A percentile compares a stretch with the other conserved stretches of the same genome.
These are phyloP conservation scores for Salix dunnii DNA, from an alignment of 345 rosid genomes.

Conservation along the genomic window DNA sequence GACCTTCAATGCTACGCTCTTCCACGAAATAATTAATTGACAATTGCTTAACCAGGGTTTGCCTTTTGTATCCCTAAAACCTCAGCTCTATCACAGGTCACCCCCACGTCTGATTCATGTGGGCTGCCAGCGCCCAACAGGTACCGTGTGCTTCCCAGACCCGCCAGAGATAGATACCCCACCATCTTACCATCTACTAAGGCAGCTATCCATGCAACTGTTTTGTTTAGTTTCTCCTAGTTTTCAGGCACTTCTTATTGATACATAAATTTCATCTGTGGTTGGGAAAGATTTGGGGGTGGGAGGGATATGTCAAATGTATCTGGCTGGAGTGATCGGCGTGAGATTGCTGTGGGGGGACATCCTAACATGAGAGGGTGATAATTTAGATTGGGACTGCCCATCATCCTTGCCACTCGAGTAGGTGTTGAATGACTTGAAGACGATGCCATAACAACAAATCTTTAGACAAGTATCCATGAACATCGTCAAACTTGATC, in stretches of 20 bases:
- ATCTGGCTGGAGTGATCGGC: background rate
- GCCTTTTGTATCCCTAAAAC: background rate
- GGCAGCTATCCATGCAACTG: background rate
- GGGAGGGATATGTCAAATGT: background rate
- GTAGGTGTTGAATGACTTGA: conserved; percentile 16
- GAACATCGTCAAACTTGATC: background rate
- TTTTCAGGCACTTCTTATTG: background rate
- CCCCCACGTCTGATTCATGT: background rate
- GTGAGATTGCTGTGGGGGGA: conserved; percentile 15
- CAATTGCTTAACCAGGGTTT: background rate
- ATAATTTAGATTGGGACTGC: conserved; percentile 9
- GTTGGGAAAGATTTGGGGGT: background rate
- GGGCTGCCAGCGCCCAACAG: conserved; percentile 7
- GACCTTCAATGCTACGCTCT: background rate
- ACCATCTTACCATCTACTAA: background rate
- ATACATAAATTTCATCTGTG: background rate
- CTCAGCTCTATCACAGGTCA: background rate
- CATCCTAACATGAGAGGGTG: background rate
- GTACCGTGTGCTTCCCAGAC: conserved; percentile 6
- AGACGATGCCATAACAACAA: conserved; percentile 19
- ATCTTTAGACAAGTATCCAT: background rate
- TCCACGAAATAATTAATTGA: background rate
- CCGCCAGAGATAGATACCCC: conserved; percentile 6
- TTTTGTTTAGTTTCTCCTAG: background rate
- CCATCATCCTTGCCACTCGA: background rate